phyloP scores from a whole-genome alignment of 345 rosid genomes.

The Anastatica hierochuntica region DNA sequence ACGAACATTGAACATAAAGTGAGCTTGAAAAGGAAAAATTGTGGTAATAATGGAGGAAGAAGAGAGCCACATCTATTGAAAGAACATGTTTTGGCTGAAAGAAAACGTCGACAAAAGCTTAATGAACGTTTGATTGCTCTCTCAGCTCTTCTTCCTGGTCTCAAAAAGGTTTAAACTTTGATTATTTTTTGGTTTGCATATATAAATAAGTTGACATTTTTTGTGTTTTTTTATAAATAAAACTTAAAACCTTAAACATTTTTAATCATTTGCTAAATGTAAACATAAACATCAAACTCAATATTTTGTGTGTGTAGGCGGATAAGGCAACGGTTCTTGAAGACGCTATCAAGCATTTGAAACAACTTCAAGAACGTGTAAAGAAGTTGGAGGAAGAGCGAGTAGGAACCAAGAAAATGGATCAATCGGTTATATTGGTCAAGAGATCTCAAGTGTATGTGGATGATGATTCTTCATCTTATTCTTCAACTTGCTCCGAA shows the following conservation, averaged over 20 bases:
- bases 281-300: background rate
- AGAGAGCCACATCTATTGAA: constrained; percentile 23
- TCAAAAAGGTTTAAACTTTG: constrained; percentile 36
- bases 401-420: constrained; percentile 29
- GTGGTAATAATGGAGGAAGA: constrained; percentile 14
- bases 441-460: constrained; percentile 42
- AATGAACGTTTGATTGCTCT: constrained; percentile 68
- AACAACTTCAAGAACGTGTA: constrained; percentile 56
- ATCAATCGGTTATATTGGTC: constrained; percentile 47
- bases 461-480: constrained; percentile 39
- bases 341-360: constrained; percentile 55
- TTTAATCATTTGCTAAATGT: too few species aligned
- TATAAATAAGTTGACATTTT: too few species aligned
- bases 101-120: constrained; percentile 76
- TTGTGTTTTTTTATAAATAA: too few species aligned
- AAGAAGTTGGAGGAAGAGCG: constrained; percentile 41
- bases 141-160: constrained; percentile 70
- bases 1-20: too few species aligned
- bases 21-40: constrained; percentile 12
- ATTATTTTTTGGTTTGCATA: too few species aligned
- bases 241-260: too few species aligned
- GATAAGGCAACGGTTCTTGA: constrained; percentile 65
- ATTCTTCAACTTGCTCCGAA: constrained; percentile 34
- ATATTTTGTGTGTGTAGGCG: constrained; percentile 1
- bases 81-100: constrained; percentile 84